A percentile compares a stretch with the other conserved stretches of the same genome.
Conservation (phyloP, 257 asterid genomes). For the Avicennia marina region DNA sequence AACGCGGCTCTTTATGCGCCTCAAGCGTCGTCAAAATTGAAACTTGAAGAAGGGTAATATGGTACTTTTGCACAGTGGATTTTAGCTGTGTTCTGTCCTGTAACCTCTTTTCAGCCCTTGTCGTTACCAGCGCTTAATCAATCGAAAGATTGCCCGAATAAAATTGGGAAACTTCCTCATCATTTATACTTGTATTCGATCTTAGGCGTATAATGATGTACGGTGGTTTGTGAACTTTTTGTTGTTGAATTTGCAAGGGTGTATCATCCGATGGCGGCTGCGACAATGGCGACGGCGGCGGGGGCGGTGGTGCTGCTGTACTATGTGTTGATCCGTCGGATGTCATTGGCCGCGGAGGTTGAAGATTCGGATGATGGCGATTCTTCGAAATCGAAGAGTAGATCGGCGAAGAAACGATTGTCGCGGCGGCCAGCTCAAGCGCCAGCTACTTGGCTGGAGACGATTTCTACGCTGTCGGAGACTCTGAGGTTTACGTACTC, state of each 20-base stretch:
- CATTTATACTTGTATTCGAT: too few relatives aligned
- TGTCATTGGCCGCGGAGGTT: conserved; percentile 32
- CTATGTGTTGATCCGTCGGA: conserved; percentile 60
- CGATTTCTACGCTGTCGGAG: conserved; percentile 79
- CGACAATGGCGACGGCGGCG: conserved; percentile 86
- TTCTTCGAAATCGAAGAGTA: conserved; percentile 43
- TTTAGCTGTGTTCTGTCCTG: too few relatives aligned
- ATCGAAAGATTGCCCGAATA: too few relatives aligned
- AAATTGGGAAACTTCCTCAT: too few relatives aligned
- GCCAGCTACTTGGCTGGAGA: conserved; percentile 82
- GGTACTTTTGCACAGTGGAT: background rate
- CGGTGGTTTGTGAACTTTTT: too few relatives aligned
- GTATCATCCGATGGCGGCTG: conserved; percentile 54
- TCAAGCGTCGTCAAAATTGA: too few relatives aligned
- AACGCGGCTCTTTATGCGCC: too few relatives aligned
- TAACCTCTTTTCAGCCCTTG: too few relatives aligned
- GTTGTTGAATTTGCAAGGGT: too few relatives aligned
- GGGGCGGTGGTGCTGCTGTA: conserved; percentile 71
- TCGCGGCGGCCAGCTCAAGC: conserved; percentile 89
- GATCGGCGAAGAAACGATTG: conserved; percentile 56
- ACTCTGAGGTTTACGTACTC: conserved; percentile 94
- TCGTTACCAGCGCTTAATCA: too few relatives aligned
- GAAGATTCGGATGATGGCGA: conserved; percentile 42
- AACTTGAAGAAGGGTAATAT: background rate
- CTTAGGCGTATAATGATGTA: too few relatives aligned